These are phyloP conservation scores for Talaromyces sp. DNA, from an alignment of 2,329 filamentous ascomycete species.

Conservation along the genomic window DNA sequence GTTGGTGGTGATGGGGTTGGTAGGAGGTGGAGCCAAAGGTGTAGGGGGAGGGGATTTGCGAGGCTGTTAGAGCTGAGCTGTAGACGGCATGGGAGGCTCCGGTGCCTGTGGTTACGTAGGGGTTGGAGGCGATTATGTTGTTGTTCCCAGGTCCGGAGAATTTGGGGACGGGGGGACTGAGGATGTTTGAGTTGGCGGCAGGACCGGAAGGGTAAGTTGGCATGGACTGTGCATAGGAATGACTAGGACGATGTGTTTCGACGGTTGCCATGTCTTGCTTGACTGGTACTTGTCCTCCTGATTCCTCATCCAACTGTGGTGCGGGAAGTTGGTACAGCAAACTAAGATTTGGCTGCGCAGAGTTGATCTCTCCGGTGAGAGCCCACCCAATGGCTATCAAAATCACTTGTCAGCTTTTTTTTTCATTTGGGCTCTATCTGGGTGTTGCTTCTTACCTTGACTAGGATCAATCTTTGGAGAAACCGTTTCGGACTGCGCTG, in stretches of 20 bases:
- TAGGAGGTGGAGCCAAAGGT: conserved; percentile 6
- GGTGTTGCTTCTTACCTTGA: conserved; percentile 55
- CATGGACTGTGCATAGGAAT: conserved; percentile 33
- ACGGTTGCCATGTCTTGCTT: conserved; percentile 30
- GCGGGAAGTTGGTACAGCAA: conserved; percentile 69
- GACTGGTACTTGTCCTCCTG: conserved; percentile 31
- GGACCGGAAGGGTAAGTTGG: conserved; percentile 25
- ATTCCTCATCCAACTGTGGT: conserved; percentile 24
- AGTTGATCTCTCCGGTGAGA: conserved; percentile 82
- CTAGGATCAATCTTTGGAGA: conserved; percentile 52
- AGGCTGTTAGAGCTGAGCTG: background rate
- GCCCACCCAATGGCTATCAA: conserved; percentile 72
- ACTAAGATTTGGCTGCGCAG: conserved; percentile 77
- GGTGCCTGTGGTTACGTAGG: background rate
- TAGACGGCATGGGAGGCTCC: conserved; percentile 6
- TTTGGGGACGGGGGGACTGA: conserved; percentile 3
- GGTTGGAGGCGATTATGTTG: background rate
- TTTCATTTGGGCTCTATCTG: too few species aligned
- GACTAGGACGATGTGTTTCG: conserved; percentile 25
- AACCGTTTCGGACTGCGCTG: conserved; percentile 32
- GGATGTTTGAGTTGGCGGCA: background rate
- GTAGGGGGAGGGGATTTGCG: conserved; percentile 13
- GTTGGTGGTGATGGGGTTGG: conserved; percentile 3
- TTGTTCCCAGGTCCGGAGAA: conserved; percentile 9
- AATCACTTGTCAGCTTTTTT: conserved; percentile 40